phyloP scores from a whole-genome alignment of 257 asterid species.

The Capsicum rhomboideum region DNA sequence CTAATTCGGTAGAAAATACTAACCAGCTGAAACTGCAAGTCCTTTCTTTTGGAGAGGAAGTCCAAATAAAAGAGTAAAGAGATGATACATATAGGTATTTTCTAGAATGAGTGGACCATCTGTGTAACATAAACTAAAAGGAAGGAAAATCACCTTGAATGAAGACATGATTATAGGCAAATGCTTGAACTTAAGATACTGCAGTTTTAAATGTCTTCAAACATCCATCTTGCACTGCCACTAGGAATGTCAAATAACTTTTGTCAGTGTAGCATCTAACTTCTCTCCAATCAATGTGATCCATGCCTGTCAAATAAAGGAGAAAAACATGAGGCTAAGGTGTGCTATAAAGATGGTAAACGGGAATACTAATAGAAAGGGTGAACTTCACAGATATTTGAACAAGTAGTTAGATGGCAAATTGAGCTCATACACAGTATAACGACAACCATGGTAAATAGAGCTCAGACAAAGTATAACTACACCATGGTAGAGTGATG shows the following conservation, averaged over 20 bases:
- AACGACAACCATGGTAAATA: neutral
- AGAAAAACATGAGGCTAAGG: conserved; percentile 2
- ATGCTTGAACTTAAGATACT: neutral
- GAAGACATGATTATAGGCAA: neutral
- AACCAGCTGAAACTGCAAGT: neutral
- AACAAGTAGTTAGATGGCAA: neutral
- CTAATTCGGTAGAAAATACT: neutral
- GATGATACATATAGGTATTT: neutral
- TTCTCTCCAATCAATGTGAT: conserved; percentile 78
- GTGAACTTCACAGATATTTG: neutral
- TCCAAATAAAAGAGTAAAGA: neutral
- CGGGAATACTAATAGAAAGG: neutral
- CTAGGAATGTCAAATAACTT: conserved; percentile 21
- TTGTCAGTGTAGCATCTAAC: conserved; percentile 68
- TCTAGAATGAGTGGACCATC: neutral
- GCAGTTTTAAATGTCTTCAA: neutral
- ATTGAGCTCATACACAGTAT: neutral
- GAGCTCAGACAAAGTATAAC: neutral
- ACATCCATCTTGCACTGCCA: neutral
- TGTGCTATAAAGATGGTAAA: neutral
- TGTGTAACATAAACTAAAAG: neutral
- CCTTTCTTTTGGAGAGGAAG: neutral
- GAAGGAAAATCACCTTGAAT: neutral
- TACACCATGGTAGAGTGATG: neutral
- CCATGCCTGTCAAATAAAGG: conserved; percentile 61